Base-by-base conservation (phyloP, 2,329 filamentous ascomycete species). In the Alternaria sp. region DNA sequence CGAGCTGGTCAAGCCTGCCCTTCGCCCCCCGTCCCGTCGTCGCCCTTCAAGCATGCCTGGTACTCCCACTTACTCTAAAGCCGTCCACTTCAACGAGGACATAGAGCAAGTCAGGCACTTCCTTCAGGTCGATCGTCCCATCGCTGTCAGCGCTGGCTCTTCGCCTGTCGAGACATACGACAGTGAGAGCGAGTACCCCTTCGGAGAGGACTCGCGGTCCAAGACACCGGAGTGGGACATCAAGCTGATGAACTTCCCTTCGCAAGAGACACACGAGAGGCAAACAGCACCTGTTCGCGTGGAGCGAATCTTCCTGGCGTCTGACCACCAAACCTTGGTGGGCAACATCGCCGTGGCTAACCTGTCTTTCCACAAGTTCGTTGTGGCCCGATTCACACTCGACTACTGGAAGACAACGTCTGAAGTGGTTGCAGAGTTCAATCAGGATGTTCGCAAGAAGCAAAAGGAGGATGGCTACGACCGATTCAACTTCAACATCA, bases 371-470 rank as follows among this genome's bases (percentile, higher is more conserved):
- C 88, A 94, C 58, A 99, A 99, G 82, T 81, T 86, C 6, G 93
- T 99, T 58, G 89, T 91, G n/a, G 95, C 93, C 79, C 89, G 96
- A 55, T 99, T 99, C 80, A 99, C 96, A 0, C 87, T 97, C 50
- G 96, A 99, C 80, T 96, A 97, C 82, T 99, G 96, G 96, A 97
- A 97, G 86, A 99, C 96, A 0, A 96, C 94, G 0, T 99, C 96
- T 1, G 96, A 99, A 78, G 92, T 98, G 2, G 86, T 87, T 41
- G 95, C 93, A n/a, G 94, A 97, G 73, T 99, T 88, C 82, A 90
- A 90, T 78, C 88, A 92, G 65, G 92, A 96, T 81, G 87, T 95
- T 49, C 88, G 89, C 46, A 88, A 88, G 26, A 88, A 88, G 70
- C 88, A 91, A 45, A 84, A 83, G 4, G 83, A 87, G 21, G 86